Base-by-base conservation (phyloP, 2,329 filamentous ascomycete genomes). In the Pseudogymnoascus pannorum region DNA sequence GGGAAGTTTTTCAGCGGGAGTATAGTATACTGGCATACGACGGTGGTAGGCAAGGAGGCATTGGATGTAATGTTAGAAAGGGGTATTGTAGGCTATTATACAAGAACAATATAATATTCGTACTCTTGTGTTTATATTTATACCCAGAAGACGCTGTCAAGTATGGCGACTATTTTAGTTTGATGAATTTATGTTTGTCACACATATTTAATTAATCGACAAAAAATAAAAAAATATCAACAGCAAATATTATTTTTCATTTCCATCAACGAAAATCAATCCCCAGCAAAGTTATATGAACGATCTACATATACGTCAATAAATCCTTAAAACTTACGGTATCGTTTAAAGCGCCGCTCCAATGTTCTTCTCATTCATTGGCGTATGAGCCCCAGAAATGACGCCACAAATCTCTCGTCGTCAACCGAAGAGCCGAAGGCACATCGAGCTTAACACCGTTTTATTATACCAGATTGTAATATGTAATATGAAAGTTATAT, bases 181-280 rank as follows among this genome's bases (percentile, higher is more conserved):
- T 26, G 14, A 48, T 5, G 20, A 48, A 9, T 48, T 24, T 48
- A 26, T 48, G 12, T 24, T n/a, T 3, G 12, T 14, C 1, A 22
- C 6, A 29, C 29, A 8, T 3, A 44, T 31, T 54, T 54, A 48
- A 29, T 51, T 5, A 29, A 51, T 51, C 26, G 6, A 51, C 14
- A 16, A 29, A 16, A 29, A 16, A 54, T 44, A 44, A 24, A 14
- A n/a, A 26, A 6, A 29, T 26, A 48, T 24, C 8, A 29, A 87
- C 90, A 73, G 62, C 36, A 58, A 36, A 57, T 20, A 60, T 60
- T 60, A 60, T 31, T 60, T 18, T 22, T 35, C 40, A 54, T 6
- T 24, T 3, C n/a, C 20, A 40, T 26, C n/a, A 42, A 22, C 16
- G 29, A 57, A 26, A 48, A 16, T 11, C 42, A 48, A 59, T 40